Evolutionary conservation across 345 rosid species (phyloP).

Genomic region (Dimocarpus longan): DNA sequence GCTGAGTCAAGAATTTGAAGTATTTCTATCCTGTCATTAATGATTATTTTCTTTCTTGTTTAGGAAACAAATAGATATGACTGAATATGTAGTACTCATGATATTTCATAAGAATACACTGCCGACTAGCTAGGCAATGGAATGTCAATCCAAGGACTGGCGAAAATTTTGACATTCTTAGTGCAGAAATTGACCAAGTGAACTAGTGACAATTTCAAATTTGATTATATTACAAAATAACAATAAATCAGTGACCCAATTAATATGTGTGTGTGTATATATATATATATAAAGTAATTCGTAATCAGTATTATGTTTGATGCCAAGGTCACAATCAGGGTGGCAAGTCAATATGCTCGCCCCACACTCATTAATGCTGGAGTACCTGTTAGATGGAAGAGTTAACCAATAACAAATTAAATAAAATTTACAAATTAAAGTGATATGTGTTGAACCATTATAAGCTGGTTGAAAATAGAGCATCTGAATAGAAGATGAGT

Average conservation of each 20-base stretch:
- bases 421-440: too few relatives aligned
- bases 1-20: neutral
- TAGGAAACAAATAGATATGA: neutral
- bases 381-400: too few relatives aligned
- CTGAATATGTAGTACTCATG: neutral
- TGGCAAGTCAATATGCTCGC: too few relatives aligned
- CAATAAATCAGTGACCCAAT: neutral
- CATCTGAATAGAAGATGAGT: constrained; percentile 12
- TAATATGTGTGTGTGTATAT: too few relatives aligned
- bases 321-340: too few relatives aligned
- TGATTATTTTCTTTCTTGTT: neutral
- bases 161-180: neutral
- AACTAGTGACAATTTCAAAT: neutral
- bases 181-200: neutral
- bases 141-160: constrained; percentile 4
- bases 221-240: neutral
- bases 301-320: too few relatives aligned
- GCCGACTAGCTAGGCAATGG: neutral
- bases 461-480: too few relatives aligned
- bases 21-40: neutral
- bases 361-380: too few relatives aligned
- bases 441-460: neutral
- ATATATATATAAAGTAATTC: too few relatives aligned
- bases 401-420: too few relatives aligned
- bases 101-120: neutral